phyloP scores from a whole-genome alignment of 305 asterid species.

The Plantago coronopus region DNA sequence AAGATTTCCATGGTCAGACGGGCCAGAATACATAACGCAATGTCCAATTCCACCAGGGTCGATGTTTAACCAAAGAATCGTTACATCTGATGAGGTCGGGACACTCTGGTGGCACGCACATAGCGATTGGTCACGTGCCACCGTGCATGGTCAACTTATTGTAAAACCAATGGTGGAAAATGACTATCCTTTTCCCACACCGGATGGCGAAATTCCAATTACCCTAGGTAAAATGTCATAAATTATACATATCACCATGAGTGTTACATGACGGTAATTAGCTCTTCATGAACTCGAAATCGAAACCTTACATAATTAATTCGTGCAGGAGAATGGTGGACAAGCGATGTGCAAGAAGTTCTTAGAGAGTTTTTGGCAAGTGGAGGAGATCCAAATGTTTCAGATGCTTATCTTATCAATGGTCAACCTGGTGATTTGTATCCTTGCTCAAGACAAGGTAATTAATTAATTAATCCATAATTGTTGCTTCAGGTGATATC shows the following conservation, averaged over 20 bases:
- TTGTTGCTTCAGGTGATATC: too few relatives aligned
- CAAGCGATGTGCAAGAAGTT: conserved; percentile 32
- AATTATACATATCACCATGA: neutral
- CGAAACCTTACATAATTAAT: neutral
- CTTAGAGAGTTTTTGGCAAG: conserved; percentile 17
- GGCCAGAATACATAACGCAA: conserved; percentile 24
- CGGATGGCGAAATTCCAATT: conserved; percentile 45
- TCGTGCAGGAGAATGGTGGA: conserved; percentile 65
- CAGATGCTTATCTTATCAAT: conserved; percentile 58
- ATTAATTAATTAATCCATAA: too few relatives aligned
- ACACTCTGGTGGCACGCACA: conserved; percentile 34
- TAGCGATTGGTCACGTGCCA: conserved; percentile 56
- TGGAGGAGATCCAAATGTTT: conserved; percentile 36
- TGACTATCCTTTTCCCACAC: conserved; percentile 49
- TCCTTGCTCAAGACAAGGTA: conserved; percentile 53
- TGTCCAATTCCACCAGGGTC: conserved; percentile 54
- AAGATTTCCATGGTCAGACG: conserved; percentile 66
- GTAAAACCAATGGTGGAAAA: conserved; percentile 32
- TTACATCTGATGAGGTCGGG: conserved; percentile 54
- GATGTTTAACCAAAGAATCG: conserved; percentile 40
- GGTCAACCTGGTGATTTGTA: conserved; percentile 67
- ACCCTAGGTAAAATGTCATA: conserved; percentile 41
- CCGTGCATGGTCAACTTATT: conserved; percentile 53
- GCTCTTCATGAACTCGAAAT: neutral
- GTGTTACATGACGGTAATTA: too few relatives aligned